Evolutionary conservation across 257 asterid genomes (phyloP), one percentile per base, ranked within the genome.

Genomic region (Thymus mandschuricus): DNA sequence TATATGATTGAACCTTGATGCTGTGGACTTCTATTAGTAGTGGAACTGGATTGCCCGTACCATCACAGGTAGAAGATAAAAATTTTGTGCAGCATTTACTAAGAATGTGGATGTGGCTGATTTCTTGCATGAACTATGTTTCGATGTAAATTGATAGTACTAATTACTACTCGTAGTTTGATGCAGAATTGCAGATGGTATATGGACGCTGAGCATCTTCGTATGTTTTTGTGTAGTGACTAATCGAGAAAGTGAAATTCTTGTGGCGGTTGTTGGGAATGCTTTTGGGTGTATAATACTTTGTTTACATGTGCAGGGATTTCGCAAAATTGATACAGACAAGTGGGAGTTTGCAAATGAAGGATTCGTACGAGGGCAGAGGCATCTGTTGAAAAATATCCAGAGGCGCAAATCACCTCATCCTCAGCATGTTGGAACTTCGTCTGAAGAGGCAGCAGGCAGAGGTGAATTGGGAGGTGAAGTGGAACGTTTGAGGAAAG

Each of bases 261-360:
- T 64, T 66, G 57, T 57, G 66, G 34, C 38, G 73, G 52, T 65
- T 68, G 30, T 44, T 57, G 30, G 11, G 27, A 49, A 27, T 66
- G 30, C 27, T 66, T 64, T 61, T 46, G 4, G 64, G 44, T 34
- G 66, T 45, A 15, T 51, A 60, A 56, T 64, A 76, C 43, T 56
- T 65, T 73, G 55, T 62, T 45, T 57, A 9, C n/a, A 5, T 12
- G 7, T 58, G 28, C 85, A 90, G 96, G 93, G 96, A 8, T 90
- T 90, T 78, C 95, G 92, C 61, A 90, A 90, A 77, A 80, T 83
- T 21, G 88, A 86, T 72, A 69, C 95, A 2, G 93, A 90, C 57
- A 83, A 63, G 68, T 88, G 97, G 97, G 97, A 90, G 78, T 88
- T 90, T 11, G 84, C 91, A 8, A 80, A 78, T 41, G 90, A 83